Evolutionary conservation across 257 asterid genomes (phyloP).

Genomic region (Scutellaria baicalensis): DNA sequence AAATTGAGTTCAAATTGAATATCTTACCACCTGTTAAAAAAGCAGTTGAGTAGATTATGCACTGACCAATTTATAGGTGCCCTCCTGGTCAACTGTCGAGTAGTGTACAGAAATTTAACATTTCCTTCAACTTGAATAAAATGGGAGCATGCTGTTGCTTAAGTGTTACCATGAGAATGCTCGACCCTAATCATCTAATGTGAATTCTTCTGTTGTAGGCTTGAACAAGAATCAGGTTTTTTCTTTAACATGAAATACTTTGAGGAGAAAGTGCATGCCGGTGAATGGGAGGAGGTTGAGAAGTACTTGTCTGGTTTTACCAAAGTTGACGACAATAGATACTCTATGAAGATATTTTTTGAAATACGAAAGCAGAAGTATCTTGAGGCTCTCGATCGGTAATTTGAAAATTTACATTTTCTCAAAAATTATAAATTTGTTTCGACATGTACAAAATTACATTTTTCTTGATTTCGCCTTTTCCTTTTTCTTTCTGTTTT

Average conservation of each 20-base stretch:
- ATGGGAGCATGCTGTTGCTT: not conserved
- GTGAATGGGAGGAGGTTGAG: conserved; percentile 98
- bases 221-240: conserved; percentile 95
- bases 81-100: not conserved
- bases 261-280: conserved; percentile 95
- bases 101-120: not conserved
- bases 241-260: conserved; percentile 94
- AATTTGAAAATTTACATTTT: conserved; percentile 3
- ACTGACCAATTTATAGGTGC: not conserved
- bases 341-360: conserved; percentile 95
- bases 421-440: not conserved
- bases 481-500: not conserved
- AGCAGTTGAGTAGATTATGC: not conserved
- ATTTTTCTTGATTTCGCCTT: not conserved
- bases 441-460: not conserved
- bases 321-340: conserved; percentile 90
- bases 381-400: conserved; percentile 98
- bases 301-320: conserved; percentile 93
- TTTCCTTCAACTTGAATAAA: not conserved
- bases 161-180: not conserved
- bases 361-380: conserved; percentile 96
- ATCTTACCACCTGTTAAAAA: not conserved
- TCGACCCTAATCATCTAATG: not conserved
- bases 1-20: not conserved
- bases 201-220: conserved; percentile 39